Base-by-base conservation (phyloP, 495 filamentous ascomycete species). In the Aspergillus steynii region DNA sequence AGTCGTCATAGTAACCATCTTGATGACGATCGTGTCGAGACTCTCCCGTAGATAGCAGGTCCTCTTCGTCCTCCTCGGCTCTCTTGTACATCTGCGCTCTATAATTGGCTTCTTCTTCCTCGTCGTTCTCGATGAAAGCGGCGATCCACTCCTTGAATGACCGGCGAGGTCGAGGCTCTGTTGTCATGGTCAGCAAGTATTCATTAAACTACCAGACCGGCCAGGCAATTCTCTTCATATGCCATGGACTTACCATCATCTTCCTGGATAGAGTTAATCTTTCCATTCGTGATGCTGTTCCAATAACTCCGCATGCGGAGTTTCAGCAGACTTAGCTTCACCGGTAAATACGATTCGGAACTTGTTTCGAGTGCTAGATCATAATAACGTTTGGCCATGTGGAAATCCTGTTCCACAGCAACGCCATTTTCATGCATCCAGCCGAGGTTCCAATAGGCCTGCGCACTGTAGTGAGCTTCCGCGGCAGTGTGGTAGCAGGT, bases 401-500 rank as follows among this genome's bases (percentile, higher is more conserved):
- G 95, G 71, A 95, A 99, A 71, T 99, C 95, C 69, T 99, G 95
- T 42, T 89, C 86, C 3, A 97, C 87, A 10, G 94, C 92, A 50
- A 98, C 80, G 2, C 95, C 95, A 68, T 98, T 97, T 75, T 99
- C 95, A 73, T 99, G 92, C 91, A 99, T 98, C 95, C 95, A 99
- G 14, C 95, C 95, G 12, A 99, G 80, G 65, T 99, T 97, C 85
- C 92, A 99, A 58, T 96, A 87, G 12, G 96, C 96, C 77, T 98
- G 95, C 29, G 94, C 93, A 68, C 91, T 95, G 67, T 91, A 90
- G 66, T 92, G 85, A 53, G 86, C 91, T 67, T 99, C 95, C 1
- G 93, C 93, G 5, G 95, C 95, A 8, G 89, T 90, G 56, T 90
- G 88, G 64, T 98, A 99, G 76, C 96, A 98, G 26, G 88, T 85